Conservation (phyloP, 106 monocot genomes). For the Phalaenopsis equestris region DNA sequence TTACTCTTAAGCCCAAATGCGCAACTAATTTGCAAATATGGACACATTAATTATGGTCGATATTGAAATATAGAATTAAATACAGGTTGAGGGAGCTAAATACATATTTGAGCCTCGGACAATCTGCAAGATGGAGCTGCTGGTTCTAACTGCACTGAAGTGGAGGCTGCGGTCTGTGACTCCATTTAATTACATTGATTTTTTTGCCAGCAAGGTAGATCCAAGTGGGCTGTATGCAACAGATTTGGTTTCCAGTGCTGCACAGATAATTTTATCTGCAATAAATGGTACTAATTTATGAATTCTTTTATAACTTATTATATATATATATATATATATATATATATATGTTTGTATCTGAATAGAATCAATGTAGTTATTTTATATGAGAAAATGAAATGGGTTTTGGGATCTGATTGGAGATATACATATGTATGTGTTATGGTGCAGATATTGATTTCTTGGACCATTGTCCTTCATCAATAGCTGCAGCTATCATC, state of each 20-base stretch:
- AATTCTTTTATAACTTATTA: background rate
- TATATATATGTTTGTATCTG: too few relatives aligned
- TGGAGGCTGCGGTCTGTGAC: constrained; percentile 70
- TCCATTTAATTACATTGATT: constrained; percentile 64
- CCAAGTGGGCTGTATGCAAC: constrained; percentile 22
- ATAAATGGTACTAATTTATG: constrained; percentile 27
- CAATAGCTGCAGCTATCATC: constrained; percentile 61
- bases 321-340: too few relatives aligned
- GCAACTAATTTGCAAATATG: background rate
- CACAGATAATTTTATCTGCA: constrained; percentile 32
- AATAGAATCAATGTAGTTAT: background rate
- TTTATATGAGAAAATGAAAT: background rate
- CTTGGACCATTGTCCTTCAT: constrained; percentile 51
- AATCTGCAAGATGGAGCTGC: constrained; percentile 64
- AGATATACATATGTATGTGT: background rate
- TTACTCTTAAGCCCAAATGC: too few relatives aligned
- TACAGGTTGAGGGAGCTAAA: constrained; percentile 45
- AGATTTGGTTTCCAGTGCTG: constrained; percentile 35
- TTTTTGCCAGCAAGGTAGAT: constrained; percentile 34
- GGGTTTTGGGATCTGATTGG: background rate
- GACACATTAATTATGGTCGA: too few relatives aligned
- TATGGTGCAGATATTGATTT: constrained; percentile 35
- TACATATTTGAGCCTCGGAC: constrained; percentile 51
- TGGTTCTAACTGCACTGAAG: constrained; percentile 44
- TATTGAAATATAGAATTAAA: background rate